A percentile compares a stretch with the other conserved stretches of the same genome.
Evolutionary conservation across 116 monocot genomes (phyloP).

Genomic region (Trichopus zeylanicus): DNA sequence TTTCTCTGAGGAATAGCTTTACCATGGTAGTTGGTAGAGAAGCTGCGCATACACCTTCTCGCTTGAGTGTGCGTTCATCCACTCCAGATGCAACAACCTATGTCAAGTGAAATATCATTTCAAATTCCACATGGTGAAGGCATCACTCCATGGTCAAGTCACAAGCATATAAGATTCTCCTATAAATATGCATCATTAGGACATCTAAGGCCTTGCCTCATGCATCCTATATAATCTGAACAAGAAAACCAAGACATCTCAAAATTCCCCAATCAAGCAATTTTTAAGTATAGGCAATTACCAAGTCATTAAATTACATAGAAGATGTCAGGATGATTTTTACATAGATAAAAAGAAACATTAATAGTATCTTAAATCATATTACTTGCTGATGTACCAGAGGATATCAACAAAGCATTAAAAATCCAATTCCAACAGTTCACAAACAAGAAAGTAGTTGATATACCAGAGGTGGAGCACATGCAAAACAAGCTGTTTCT

Average conservation of each 20-base stretch:
- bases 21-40: slow-evolving; percentile 98
- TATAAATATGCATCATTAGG: too few relatives aligned
- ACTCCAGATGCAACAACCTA: slow-evolving; percentile 98
- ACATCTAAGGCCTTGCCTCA: too few relatives aligned
- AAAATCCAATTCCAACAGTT: background rate
- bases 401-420: background rate
- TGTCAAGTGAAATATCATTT: background rate
- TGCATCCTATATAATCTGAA: too few relatives aligned
- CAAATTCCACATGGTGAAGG: background rate
- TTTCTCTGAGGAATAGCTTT: slow-evolving; percentile 16
- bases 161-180: too few relatives aligned
- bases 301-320: too few relatives aligned
- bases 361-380: background rate
- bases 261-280: too few relatives aligned
- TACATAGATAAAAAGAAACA: too few relatives aligned
- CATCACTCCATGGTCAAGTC: too few relatives aligned
- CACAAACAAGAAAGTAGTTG: background rate
- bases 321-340: too few relatives aligned
- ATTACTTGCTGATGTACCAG: background rate
- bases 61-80: slow-evolving; percentile 91
- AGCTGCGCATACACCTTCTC: slow-evolving; percentile 97
- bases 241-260: too few relatives aligned
- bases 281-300: too few relatives aligned
- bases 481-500: slow-evolving; percentile 96
- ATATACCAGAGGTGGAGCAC: slow-evolving; percentile 86